These are phyloP conservation scores for Hura crepitans DNA, from an alignment of 441 rosid species.

Conservation along the genomic window DNA sequence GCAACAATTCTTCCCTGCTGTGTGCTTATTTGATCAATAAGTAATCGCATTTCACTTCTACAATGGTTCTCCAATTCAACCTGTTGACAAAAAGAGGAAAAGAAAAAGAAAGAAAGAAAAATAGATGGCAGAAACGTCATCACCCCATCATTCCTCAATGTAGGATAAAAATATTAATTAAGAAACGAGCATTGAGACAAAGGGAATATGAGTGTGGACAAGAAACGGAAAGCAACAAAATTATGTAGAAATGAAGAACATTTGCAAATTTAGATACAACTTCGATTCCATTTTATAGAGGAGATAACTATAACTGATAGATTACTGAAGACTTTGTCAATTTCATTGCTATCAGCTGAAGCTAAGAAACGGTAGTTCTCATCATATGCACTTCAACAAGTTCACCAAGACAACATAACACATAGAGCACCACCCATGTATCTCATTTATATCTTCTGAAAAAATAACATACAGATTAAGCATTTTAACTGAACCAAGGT, in stretches of 20 bases:
- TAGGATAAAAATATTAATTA: neutral
- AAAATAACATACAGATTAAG: neutral
- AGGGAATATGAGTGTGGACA: neutral
- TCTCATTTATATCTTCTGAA: neutral
- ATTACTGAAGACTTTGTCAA: neutral
- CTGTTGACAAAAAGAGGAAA: slow-evolving; percentile 25
- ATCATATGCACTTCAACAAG: neutral
- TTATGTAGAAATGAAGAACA: neutral
- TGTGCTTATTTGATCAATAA: slow-evolving; percentile 79
- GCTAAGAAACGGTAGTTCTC: neutral
- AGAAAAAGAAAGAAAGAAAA: too few species aligned
- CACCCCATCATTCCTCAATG: neutral
- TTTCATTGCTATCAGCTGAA: neutral
- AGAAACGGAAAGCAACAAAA: neutral
- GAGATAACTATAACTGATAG: neutral
- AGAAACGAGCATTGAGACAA: neutral
- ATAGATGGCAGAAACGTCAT: neutral
- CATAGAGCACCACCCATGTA: neutral
- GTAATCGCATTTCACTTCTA: slow-evolving; percentile 61
- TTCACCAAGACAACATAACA: neutral
- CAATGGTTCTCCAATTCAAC: slow-evolving; percentile 78
- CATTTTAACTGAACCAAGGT: neutral
- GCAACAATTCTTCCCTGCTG: slow-evolving; percentile 70
- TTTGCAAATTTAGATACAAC: neutral
- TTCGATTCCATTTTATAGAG: neutral